Percentiles rank a stretch among this genome's conserved stretches.
phyloP scores from a whole-genome alignment of 163 green algal genomes.

The Prototheca wickerhamii region DNA sequence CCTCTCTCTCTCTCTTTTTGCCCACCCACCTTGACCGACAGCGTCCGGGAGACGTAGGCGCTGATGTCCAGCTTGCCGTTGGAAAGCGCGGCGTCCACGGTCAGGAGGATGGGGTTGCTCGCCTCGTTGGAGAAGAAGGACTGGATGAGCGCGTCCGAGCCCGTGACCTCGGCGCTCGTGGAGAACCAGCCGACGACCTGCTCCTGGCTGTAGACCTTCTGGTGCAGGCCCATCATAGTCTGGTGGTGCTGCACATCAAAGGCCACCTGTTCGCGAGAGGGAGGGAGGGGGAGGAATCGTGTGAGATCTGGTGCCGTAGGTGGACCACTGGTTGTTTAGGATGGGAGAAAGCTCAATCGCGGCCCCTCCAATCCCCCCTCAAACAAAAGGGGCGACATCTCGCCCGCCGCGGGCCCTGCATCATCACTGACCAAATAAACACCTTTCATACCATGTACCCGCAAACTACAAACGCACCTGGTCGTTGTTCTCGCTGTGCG shows the following conservation, averaged over 20 bases:
- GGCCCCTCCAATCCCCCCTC: no score
- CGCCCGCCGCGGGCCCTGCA: no score
- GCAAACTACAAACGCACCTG: constrained; percentile 38
- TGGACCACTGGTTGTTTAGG: background rate
- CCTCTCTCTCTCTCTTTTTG: no score
- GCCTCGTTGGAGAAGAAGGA: constrained; percentile 82
- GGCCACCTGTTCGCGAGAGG: constrained; percentile 58
- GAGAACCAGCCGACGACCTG: constrained; percentile 86
- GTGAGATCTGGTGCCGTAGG: background rate
- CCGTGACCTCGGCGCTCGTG: constrained; percentile 17
- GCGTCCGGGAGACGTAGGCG: constrained; percentile 62
- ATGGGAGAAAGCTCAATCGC: no score
- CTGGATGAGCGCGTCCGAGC: constrained; percentile 87
- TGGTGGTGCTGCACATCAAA: constrained; percentile 93
- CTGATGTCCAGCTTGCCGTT: constrained; percentile 50
- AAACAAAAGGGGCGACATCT: no score
- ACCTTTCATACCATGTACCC: background rate
- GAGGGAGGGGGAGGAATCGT: background rate
- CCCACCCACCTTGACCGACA: no score
- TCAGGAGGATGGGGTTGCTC: constrained; percentile 69
- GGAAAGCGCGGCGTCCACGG: constrained; percentile 71
- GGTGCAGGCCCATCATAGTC: constrained; percentile 91
- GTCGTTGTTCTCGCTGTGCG: constrained; percentile 86
- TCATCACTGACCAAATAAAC: background rate
- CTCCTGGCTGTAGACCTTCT: constrained; percentile 79